Evolutionary conservation across 495 filamentous ascomycete species (phyloP).

Genomic region (Aspergillus conjunctus): DNA sequence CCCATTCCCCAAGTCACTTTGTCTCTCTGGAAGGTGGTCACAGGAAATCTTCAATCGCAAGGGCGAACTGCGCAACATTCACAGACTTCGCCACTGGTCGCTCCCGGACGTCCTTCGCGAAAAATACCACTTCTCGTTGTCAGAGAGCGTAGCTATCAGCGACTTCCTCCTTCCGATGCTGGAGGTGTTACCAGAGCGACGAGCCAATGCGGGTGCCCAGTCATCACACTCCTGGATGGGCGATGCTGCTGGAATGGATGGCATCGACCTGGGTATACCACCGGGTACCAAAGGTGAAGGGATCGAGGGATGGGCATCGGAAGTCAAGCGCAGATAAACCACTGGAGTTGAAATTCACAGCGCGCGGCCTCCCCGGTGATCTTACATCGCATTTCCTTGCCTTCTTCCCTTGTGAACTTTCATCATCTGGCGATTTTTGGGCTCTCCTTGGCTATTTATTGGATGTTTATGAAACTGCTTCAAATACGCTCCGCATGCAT

Average conservation of each 20-base stretch:
- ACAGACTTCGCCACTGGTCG: slow-evolving; percentile 94
- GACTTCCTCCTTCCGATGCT: slow-evolving; percentile 94
- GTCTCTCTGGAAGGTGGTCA: slow-evolving; percentile 90
- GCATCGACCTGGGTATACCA: slow-evolving; percentile 66
- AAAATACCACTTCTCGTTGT: slow-evolving; percentile 90
- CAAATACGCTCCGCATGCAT: slow-evolving; percentile 23
- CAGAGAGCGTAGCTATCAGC: slow-evolving; percentile 74
- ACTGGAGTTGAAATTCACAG: too few relatives aligned
- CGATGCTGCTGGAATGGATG: slow-evolving; percentile 84
- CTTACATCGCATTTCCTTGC: slow-evolving; percentile 16
- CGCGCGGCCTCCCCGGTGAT: background rate
- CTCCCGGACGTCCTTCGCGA: slow-evolving; percentile 90
- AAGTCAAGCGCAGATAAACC: slow-evolving; percentile 78
- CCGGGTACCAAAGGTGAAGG: slow-evolving; percentile 87
- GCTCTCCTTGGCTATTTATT: slow-evolving; percentile 21
- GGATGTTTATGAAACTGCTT: slow-evolving; percentile 27
- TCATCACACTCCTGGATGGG: slow-evolving; percentile 77
- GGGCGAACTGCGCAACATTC: slow-evolving; percentile 96
- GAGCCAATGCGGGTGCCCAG: slow-evolving; percentile 97
- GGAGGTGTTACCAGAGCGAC: slow-evolving; percentile 78
- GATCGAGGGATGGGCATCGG: slow-evolving; percentile 92
- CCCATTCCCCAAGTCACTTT: slow-evolving; percentile 88
- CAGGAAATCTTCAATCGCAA: slow-evolving; percentile 99
- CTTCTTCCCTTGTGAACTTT: background rate
- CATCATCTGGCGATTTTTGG: slow-evolving; percentile 10